Evolutionary conservation across 345 rosid species (phyloP).

Genomic region (Raphanus raphanistrum): DNA sequence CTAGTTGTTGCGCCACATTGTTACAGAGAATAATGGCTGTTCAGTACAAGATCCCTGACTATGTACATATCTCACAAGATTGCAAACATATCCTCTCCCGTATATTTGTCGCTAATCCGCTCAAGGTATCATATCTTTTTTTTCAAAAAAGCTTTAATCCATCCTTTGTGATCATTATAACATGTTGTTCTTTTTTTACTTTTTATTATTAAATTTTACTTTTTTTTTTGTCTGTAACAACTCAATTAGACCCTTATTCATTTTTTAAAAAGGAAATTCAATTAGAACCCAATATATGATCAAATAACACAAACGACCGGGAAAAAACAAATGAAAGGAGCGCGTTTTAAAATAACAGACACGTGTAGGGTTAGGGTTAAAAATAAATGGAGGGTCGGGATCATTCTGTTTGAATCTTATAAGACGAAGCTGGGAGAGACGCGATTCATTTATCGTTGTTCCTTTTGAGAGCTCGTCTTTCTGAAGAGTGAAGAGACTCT

Average conservation of each 20-base stretch:
- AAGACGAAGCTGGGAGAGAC: neutral
- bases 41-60: neutral
- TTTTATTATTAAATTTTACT: too few relatives aligned
- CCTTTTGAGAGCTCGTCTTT: neutral
- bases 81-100: neutral
- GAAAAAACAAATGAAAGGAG: neutral
- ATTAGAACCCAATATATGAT: too few relatives aligned
- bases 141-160: neutral
- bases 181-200: too few relatives aligned
- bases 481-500: neutral
- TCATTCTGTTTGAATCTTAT: neutral
- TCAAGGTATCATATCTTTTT: neutral
- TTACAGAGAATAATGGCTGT: neutral
- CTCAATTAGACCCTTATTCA: too few relatives aligned
- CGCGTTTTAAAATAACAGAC: neutral
- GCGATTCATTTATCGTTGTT: neutral
- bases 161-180: neutral
- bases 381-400: neutral
- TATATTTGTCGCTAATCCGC: neutral
- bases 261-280: too few relatives aligned
- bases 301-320: neutral
- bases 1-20: neutral
- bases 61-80: neutral
- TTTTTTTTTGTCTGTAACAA: too few relatives aligned
- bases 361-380: neutral